Conservation (phyloP, 2,329 filamentous ascomycete species). For the Clarireedia hainanense region DNA sequence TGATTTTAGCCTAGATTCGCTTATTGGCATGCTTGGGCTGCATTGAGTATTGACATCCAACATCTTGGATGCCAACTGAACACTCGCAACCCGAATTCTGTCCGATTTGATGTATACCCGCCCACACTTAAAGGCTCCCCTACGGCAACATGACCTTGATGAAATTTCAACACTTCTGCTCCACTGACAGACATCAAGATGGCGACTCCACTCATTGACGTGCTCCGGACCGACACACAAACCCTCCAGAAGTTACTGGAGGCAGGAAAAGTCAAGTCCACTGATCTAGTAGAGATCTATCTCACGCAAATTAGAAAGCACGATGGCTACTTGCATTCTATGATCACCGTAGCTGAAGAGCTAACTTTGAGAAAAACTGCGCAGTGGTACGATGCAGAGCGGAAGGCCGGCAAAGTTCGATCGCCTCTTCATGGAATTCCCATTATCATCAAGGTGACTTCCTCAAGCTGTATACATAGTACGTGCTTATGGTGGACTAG, state of each 20-base stretch:
- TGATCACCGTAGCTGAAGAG: neutral
- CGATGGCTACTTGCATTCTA: slow-evolving; percentile 7
- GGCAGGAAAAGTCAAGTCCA: neutral
- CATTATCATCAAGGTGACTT: slow-evolving; percentile 58
- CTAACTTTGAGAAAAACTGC: neutral
- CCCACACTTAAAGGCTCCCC: too few species aligned
- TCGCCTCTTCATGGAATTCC: slow-evolving; percentile 66
- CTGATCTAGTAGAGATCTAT: neutral
- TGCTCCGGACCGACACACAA: neutral
- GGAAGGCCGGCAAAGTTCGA: slow-evolving; percentile 43
- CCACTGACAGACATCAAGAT: neutral
- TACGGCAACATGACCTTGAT: too few species aligned
- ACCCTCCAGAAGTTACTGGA: neutral
- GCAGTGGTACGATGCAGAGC: slow-evolving; percentile 43
- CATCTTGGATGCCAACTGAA: too few species aligned
- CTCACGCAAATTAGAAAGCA: neutral
- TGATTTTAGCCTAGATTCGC: too few species aligned
- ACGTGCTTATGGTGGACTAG: neutral
- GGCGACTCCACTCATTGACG: neutral
- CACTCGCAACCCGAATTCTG: too few species aligned
- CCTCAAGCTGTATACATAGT: neutral
- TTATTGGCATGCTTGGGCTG: too few species aligned
- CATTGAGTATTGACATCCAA: too few species aligned
- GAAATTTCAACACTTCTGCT: too few species aligned
- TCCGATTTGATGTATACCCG: too few species aligned